Conservation (phyloP, 192 early-diverging fungal genomes). For the Allomyces macrogynus region DNA sequence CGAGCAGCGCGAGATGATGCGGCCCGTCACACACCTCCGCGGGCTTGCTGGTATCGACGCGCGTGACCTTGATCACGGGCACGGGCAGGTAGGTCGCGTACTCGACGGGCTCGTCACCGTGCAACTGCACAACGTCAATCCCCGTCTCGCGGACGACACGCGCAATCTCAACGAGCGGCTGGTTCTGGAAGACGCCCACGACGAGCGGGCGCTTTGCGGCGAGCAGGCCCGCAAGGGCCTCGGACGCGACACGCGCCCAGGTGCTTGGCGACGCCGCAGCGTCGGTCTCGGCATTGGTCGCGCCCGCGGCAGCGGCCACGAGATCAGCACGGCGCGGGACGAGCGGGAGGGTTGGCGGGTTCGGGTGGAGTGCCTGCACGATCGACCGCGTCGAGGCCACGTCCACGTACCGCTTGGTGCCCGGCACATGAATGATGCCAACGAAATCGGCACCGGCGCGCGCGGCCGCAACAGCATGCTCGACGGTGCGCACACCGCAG, state of each 20-base stretch:
- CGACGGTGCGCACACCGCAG: constrained; percentile 66
- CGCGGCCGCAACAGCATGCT: constrained; percentile 59
- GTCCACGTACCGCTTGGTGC: constrained; percentile 56
- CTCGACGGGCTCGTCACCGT: constrained; percentile 53
- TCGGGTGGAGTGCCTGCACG: constrained; percentile 38
- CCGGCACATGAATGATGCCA: constrained; percentile 79
- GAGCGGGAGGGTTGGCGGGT: background rate
- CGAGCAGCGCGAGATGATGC: constrained; percentile 14
- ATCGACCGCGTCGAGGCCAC: constrained; percentile 44
- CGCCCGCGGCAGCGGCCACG: constrained; percentile 68
- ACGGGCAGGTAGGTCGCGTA: constrained; percentile 49
- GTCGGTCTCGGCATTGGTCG: background rate
- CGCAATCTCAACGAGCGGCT: constrained; percentile 54
- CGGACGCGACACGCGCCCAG: too few relatives aligned
- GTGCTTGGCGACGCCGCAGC: background rate
- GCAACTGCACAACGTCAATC: constrained; percentile 85
- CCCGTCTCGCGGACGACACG: constrained; percentile 33
- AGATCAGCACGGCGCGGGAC: constrained; percentile 19
- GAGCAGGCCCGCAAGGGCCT: background rate
- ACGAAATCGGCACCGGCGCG: constrained; percentile 70
- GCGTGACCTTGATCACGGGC: constrained; percentile 77
- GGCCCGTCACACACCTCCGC: constrained; percentile 3
- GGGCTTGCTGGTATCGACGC: constrained; percentile 42
- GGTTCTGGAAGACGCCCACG: constrained; percentile 87
- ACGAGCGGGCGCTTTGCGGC: constrained; percentile 39